Evolutionary conservation across 2,329 filamentous ascomycete genomes (phyloP), one percentile per base, ranked within the genome.

Genomic region (Hymenoscyphus repandus): DNA sequence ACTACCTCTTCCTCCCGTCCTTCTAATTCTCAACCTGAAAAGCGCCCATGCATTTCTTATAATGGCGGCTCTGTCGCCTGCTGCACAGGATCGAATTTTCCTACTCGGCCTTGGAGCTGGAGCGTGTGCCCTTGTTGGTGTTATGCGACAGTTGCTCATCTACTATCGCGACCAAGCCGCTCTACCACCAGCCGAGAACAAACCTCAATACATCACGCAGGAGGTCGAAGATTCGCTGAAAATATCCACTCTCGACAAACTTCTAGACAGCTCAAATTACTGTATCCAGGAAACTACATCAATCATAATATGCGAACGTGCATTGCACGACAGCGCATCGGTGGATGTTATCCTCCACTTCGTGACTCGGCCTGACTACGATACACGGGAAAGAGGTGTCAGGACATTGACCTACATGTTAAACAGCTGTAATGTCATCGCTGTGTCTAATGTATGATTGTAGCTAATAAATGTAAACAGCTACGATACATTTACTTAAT

Each of bases 171-270:
- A 82, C 59, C 74, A 83, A 47, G 85, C 85, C 56, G 77, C 83
- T 66, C 79, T 93, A 62, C 81, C 80, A 53, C 77, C 80, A 33
- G 64, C 73, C 34, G 79, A 82, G 53, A 82, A 82, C 33, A 84
- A 85, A 64, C 80, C 85, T 45, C 80, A 85, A 58, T 87, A 88
- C 65, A 86, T 89, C 57, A 86, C 82, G 12, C 83, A 90, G 65
- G 82, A 86, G 20, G 88, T 85, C 2, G 86, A 90, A 62, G 85
- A 90, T 63, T 79, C 85, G 2, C 73, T 90, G 38, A 79, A 82
- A 51, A 64, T 82, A 10, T 74, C 77, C 38, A 90, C 87, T 0
- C 72, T 91, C 9, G 74, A 82, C 46, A 85, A 81, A 56, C 75
- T 91, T 3, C 72, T 87, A 11, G 74, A 78, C 46, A 86, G 86